phyloP scores from a whole-genome alignment of 257 asterid genomes.

The Henckelia pumila region DNA sequence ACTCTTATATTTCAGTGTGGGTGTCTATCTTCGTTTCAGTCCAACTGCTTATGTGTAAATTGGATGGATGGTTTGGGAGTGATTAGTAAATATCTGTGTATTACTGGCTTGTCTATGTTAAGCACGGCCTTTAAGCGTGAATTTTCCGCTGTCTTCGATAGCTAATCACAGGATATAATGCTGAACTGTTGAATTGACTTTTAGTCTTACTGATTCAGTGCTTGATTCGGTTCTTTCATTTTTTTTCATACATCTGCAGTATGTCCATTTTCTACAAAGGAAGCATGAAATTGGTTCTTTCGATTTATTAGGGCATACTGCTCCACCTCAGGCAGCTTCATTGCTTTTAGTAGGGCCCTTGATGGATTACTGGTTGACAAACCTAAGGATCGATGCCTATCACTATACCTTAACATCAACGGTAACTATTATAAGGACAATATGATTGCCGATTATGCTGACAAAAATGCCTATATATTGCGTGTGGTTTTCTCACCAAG shows the following conservation, averaged over 20 bases:
- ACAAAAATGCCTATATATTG: neutral
- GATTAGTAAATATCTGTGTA: no score
- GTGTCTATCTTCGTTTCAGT: neutral
- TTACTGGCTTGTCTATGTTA: neutral
- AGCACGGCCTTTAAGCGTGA: neutral
- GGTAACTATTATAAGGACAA: conserved; percentile 36
- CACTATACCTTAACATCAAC: conserved; percentile 43
- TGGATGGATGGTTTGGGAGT: neutral
- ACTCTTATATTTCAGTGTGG: neutral
- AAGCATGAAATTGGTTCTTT: conserved; percentile 77
- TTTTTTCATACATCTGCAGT: conserved; percentile 42
- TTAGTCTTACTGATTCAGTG: neutral
- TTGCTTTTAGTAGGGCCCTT: conserved; percentile 64
- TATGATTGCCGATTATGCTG: neutral
- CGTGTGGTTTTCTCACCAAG: neutral
- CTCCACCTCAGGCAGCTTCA: conserved; percentile 79
- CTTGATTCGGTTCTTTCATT: conserved; percentile 21
- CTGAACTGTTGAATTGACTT: neutral
- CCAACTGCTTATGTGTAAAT: neutral
- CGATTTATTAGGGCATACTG: conserved; percentile 79
- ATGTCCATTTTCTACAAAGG: conserved; percentile 71
- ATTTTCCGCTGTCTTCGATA: neutral
- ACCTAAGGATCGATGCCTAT: conserved; percentile 56
- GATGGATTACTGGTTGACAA: conserved; percentile 66
- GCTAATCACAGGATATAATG: neutral